Base-by-base conservation (phyloP, 345 rosid species). In the Iberis pinnata region DNA sequence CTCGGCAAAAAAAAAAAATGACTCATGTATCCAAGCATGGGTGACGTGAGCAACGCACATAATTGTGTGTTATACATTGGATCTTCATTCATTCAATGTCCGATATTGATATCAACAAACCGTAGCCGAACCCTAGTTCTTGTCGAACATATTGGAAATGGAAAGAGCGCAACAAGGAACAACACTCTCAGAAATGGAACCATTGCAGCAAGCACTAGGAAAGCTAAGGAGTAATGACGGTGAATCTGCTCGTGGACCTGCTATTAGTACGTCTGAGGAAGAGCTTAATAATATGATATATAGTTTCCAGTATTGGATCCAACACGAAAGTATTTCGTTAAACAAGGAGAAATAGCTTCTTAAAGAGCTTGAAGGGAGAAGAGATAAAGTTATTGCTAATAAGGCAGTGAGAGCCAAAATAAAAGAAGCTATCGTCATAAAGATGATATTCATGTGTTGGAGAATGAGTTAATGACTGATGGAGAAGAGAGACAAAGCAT, bases 331-430 rank as follows among this genome's bases (percentile, higher is more conserved):
- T 76, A 85, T 78, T 59, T 56, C 89, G 8, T 62, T 88, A 60
- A 25, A 84, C 1, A 92, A 88, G 80, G 97, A 88, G 77, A 88
- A 88, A 72, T 82, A 88, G 70, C 49, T 85, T 42, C 79, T 88
- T 18, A 77, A 72, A 70, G 89, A 88, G 69, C 82, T 88, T 26
- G 95, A 85, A 65, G 83, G 79, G 35, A 88, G 95, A 18, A 78
- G 97, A 70, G 83, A 76, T 16, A 76, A 76, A 51, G 97, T 88
- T 53, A 74, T 82, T 63, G 82, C 84, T 40, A 79, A 82, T 75
- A 82, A 65, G 48, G 85, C 83, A 2, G 18, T 72, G 72, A 79
- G 80, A 69, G 73, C 85, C 12, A 79, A 80, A 54, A 77, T 88
- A 48, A 82, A 79, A 72, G 89, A 82, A 47, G 79, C 88, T 14